Evolutionary conservation across 805 yeast species (phyloP).

Genomic region (Saccharomycopsis sp.): DNA sequence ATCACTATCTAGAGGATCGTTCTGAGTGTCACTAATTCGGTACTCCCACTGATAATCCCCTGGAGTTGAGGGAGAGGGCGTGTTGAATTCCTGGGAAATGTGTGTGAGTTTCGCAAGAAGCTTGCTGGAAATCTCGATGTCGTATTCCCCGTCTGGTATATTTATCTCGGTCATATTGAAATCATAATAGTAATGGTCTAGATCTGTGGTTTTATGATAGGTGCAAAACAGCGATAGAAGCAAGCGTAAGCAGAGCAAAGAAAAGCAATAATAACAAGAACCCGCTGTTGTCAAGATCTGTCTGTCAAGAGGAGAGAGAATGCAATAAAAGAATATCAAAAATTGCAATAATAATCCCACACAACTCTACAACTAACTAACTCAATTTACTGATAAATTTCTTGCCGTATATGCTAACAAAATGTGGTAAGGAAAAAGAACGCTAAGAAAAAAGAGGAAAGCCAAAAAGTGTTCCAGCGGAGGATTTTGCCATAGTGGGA

Average conservation of each 20-base stretch:
- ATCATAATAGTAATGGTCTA: too few relatives aligned
- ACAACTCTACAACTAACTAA: too few relatives aligned
- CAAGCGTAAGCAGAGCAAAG: not conserved
- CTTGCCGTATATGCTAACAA: not conserved
- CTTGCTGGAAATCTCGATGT: constrained; percentile 11
- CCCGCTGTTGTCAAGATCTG: not conserved
- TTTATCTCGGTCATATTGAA: constrained; percentile 1
- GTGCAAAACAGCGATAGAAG: not conserved
- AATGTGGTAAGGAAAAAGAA: not conserved
- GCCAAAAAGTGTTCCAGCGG: not conserved
- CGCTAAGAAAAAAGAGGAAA: not conserved
- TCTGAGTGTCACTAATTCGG: not conserved
- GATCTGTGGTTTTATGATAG: not conserved
- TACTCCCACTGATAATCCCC: not conserved
- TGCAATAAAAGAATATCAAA: not conserved
- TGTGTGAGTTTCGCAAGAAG: constrained; percentile 1
- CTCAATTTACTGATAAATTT: not conserved
- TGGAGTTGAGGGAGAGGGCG: not conserved
- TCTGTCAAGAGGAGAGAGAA: too few relatives aligned
- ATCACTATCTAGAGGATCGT: constrained; percentile 1
- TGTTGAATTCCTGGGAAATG: not conserved
- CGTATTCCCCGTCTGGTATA: constrained; percentile 18
- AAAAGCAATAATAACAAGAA: not conserved
- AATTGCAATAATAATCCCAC: not conserved
- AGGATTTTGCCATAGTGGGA: not conserved